phyloP scores from a whole-genome alignment of 2,329 filamentous ascomycete genomes.

The Pezicula carpinea region DNA sequence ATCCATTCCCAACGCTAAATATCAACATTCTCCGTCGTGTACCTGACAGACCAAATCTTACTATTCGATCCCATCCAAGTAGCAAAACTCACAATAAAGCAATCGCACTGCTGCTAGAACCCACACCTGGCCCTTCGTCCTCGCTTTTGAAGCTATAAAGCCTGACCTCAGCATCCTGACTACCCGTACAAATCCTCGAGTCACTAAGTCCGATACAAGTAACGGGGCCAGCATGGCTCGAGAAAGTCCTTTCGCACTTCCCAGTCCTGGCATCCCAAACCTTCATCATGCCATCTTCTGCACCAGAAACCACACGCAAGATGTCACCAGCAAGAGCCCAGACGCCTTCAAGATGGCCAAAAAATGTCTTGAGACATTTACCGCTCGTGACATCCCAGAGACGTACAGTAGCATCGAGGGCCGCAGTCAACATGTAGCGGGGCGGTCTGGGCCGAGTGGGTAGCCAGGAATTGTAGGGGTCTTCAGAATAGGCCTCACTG shows the following conservation, averaged over 20 bases:
- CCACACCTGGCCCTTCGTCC: conserved; percentile 3
- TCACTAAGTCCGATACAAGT: conserved; percentile 92
- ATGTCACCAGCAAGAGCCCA: conserved; percentile 91
- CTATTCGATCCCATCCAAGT: too few species aligned
- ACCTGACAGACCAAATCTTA: too few species aligned
- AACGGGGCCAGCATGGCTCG: conserved; percentile 83
- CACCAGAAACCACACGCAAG: conserved; percentile 79
- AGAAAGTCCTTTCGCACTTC: conserved; percentile 87
- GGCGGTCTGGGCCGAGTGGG: conserved; percentile 69
- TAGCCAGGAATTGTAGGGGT: conserved; percentile 47
- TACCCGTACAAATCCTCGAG: conserved; percentile 81
- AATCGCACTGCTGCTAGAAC: neutral
- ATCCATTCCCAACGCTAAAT: too few species aligned
- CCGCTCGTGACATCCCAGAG: conserved; percentile 86
- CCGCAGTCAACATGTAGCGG: conserved; percentile 88
- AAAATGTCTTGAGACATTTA: conserved; percentile 84
- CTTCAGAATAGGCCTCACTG: conserved; percentile 2
- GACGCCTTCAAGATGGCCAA: conserved; percentile 92
- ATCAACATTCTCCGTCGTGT: too few species aligned
- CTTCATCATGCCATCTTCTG: conserved; percentile 93
- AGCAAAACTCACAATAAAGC: too few species aligned
- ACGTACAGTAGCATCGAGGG: conserved; percentile 84
- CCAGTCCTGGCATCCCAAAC: conserved; percentile 91
- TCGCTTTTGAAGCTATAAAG: conserved; percentile 65
- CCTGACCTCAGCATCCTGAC: conserved; percentile 88